Conservation (phyloP, 495 filamentous ascomycete species). For the Hamigera avellanea region DNA sequence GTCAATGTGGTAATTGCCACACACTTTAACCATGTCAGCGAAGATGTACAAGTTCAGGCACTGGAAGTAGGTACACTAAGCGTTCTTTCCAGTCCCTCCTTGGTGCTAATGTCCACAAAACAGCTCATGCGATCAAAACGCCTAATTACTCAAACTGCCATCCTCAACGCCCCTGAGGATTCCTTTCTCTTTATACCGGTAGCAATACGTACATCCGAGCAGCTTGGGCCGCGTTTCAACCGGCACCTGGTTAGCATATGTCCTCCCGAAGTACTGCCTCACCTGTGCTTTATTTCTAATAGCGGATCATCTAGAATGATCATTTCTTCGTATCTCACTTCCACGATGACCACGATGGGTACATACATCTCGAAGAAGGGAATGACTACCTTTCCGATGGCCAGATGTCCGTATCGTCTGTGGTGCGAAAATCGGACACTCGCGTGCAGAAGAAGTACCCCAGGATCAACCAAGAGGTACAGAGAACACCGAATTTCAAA, state of each 20-base stretch:
- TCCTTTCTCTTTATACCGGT: constrained; percentile 80
- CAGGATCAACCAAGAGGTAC: constrained; percentile 15
- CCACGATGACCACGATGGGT: constrained; percentile 62
- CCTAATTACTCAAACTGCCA: constrained; percentile 58
- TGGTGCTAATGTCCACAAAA: constrained; percentile 6
- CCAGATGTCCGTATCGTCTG: constrained; percentile 31
- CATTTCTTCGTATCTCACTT: constrained; percentile 82
- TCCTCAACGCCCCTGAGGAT: constrained; percentile 60
- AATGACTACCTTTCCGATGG: constrained; percentile 35
- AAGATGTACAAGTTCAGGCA: constrained; percentile 73
- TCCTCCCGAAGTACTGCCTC: background rate
- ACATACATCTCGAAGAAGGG: constrained; percentile 55
- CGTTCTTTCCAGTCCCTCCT: too few relatives aligned
- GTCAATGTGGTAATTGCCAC: constrained; percentile 74
- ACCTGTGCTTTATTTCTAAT: constrained; percentile 3
- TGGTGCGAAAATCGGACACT: constrained; percentile 25
- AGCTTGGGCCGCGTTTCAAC: constrained; percentile 23
- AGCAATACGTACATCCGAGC: constrained; percentile 28
- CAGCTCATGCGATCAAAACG: constrained; percentile 72
- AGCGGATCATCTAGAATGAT: constrained; percentile 51
- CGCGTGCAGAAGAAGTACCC: constrained; percentile 4
- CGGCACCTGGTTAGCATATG: constrained; percentile 38
- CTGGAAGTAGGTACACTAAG: constrained; percentile 49
- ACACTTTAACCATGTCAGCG: constrained; percentile 58
- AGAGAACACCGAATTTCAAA: background rate